Evolutionary conservation across 768 basidiomycete genomes (phyloP).

Genomic region (Suillus sp.): DNA sequence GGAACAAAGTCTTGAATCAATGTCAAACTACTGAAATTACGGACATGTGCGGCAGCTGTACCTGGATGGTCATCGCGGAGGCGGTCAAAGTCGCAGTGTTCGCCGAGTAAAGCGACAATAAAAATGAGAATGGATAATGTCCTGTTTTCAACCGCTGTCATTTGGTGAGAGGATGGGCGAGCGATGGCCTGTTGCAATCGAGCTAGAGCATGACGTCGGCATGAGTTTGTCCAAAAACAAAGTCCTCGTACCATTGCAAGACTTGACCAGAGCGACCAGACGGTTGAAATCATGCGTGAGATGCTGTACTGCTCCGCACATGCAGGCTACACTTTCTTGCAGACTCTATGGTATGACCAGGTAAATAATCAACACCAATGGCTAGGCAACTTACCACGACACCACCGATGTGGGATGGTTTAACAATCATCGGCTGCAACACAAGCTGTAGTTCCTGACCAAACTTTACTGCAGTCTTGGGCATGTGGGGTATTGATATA

Average conservation of each 20-base stretch:
- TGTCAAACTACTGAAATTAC: constrained; percentile 36
- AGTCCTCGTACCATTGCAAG: constrained; percentile 69
- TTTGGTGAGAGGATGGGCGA: constrained; percentile 42
- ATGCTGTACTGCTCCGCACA: constrained; percentile 81
- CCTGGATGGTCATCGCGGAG: constrained; percentile 63
- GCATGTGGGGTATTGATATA: constrained; percentile 82
- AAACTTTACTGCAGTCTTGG: constrained; percentile 86
- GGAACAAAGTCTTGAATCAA: constrained; percentile 61
- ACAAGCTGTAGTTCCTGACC: constrained; percentile 80
- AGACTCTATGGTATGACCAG: constrained; percentile 53
- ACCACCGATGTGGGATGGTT: constrained; percentile 70
- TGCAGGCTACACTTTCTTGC: constrained; percentile 91
- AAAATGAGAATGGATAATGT: constrained; percentile 73
- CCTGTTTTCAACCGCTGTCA: constrained; percentile 51
- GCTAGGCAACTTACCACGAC: constrained; percentile 50
- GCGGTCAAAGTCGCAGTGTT: constrained; percentile 86
- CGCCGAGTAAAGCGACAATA: constrained; percentile 83
- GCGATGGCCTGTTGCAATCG: constrained; percentile 62
- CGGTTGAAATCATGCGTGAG: constrained; percentile 85
- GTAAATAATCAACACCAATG: constrained; percentile 5
- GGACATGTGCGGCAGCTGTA: constrained; percentile 35
- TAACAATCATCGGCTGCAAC: constrained; percentile 90
- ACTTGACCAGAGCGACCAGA: constrained; percentile 78
- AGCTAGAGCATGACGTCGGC: constrained; percentile 38
- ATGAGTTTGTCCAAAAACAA: background rate